Evolutionary conservation across 371 early-diverging fungal species (phyloP).

Genomic region (Funneliformis caledonium): DNA sequence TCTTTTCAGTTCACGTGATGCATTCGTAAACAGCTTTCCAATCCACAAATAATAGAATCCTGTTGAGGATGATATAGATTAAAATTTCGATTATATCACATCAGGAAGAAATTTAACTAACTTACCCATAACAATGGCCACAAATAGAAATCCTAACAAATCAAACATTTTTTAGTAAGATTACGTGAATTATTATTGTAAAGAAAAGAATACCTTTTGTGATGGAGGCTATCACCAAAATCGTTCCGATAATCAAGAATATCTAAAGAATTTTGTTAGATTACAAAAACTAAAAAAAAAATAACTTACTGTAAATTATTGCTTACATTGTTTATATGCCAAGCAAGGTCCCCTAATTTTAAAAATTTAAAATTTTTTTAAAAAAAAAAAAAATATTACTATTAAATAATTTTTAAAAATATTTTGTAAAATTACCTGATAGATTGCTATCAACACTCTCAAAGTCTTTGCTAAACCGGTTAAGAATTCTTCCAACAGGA

Average conservation of each 20-base stretch:
- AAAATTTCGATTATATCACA: slow-evolving; percentile 53
- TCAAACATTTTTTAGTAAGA: neutral
- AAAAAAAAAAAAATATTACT: no score
- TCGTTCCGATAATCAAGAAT: neutral
- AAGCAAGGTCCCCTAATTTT: slow-evolving; percentile 20
- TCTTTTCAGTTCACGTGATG: slow-evolving; percentile 80
- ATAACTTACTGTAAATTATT: neutral
- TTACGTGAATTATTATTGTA: slow-evolving; percentile 11
- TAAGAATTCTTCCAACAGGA: slow-evolving; percentile 85
- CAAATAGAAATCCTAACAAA: slow-evolving; percentile 35
- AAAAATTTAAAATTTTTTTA: no score
- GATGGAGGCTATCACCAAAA: slow-evolving; percentile 1
- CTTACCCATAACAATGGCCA: slow-evolving; percentile 25
- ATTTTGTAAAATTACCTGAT: slow-evolving; percentile 36
- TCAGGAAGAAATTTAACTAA: slow-evolving; percentile 52
- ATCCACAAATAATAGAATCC: slow-evolving; percentile 54
- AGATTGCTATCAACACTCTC: slow-evolving; percentile 70
- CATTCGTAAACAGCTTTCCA: slow-evolving; percentile 65
- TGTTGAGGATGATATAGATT: slow-evolving; percentile 56
- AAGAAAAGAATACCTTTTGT: slow-evolving; percentile 38
- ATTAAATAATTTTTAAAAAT: no score
- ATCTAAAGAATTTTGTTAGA: no score
- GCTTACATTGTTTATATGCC: slow-evolving; percentile 18
- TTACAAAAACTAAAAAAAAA: no score
- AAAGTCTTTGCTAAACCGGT: slow-evolving; percentile 82